Base-by-base conservation (phyloP, 164 flowering plant genomes). In the Pachysandra terminalis region DNA sequence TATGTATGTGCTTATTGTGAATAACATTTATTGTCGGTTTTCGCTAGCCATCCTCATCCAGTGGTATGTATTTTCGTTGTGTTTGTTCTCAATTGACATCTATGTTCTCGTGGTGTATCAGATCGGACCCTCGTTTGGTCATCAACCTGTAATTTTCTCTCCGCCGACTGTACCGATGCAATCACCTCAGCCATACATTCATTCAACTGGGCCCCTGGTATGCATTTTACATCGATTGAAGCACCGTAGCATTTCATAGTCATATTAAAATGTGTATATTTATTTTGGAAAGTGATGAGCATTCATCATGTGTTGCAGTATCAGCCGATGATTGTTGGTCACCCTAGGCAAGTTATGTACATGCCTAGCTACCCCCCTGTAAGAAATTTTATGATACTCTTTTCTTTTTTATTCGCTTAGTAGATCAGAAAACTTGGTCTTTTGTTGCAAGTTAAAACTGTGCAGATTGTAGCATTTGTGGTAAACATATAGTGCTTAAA, bases 131-230 rank as follows among this genome's bases (percentile, higher is more conserved):
- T 71, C 91, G 24, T 95, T 77, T 83, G 74, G 76, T 66, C 97
- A 77, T 57, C 98, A 88, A 65, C 95, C 91, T 68, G 81, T 90
- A 60, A 70, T 95, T 41, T 87, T 81, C 71, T 85, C 81, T 78
- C 84, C 84, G 24, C 93, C 76, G 70, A 81, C 74, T 73, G 76
- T 87, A 52, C 79, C 85, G 41, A 53, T 87, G 74, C 93, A 82
- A 63, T 64, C 91, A 27, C 88, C 89, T 58, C 96, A 88, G 68
- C 80, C 84, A 58, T 95, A 83, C 77, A 80, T 82, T 71, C 92
- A 82, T 76, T 88, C 97, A 56, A 90, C 81, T 87, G 97, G 86
- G 57, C 96, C 92, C 71, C 84, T 89, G 83, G 87, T 83, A 74
- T 64, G 79, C 68, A 23, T 13, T 24, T 45, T 23, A 19, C 45